Conservation (phyloP, 371 early-diverging fungal species). For the Chytridiales sp. region DNA sequence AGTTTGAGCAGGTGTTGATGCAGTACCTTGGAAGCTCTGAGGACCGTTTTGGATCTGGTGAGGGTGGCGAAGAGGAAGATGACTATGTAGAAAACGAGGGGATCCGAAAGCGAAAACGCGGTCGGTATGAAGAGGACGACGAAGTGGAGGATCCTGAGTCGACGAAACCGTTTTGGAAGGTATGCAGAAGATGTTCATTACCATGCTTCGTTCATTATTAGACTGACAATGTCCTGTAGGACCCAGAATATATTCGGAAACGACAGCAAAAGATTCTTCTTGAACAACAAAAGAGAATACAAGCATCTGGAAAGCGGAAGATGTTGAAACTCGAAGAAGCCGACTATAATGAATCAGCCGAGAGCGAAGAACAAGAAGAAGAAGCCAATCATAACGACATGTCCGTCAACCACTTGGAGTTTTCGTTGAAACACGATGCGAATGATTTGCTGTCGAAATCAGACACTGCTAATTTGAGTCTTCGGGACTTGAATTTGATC, state of each 20-base stretch:
- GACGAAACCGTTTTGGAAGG: conserved; percentile 28
- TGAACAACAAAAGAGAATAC: conserved; percentile 54
- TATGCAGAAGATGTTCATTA: conserved; percentile 1
- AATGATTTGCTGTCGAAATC: conserved; percentile 36
- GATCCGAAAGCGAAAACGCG: neutral
- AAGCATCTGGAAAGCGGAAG: conserved; percentile 32
- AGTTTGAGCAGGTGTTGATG: conserved; percentile 40
- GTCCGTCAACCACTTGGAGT: conserved; percentile 63
- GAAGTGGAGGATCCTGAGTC: conserved; percentile 15
- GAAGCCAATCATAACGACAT: conserved; percentile 24
- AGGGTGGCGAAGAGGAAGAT: conserved; percentile 9
- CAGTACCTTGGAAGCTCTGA: conserved; percentile 20
- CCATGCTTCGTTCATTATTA: neutral
- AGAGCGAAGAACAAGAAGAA: conserved; percentile 12
- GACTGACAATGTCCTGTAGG: too few species aligned
- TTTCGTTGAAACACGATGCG: conserved; percentile 57
- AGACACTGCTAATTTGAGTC: conserved; percentile 42
- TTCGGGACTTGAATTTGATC: conserved; percentile 50
- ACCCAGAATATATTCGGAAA: conserved; percentile 36
- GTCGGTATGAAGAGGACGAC: neutral
- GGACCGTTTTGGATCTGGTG: neutral
- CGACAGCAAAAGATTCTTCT: conserved; percentile 55
- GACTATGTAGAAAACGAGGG: neutral
- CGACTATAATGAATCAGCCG: conserved; percentile 22
- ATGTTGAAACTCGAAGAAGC: conserved; percentile 36